Evolutionary conservation across 2,329 filamentous ascomycete genomes (phyloP).

Genomic region (Myriosclerotinia scirpicola): DNA sequence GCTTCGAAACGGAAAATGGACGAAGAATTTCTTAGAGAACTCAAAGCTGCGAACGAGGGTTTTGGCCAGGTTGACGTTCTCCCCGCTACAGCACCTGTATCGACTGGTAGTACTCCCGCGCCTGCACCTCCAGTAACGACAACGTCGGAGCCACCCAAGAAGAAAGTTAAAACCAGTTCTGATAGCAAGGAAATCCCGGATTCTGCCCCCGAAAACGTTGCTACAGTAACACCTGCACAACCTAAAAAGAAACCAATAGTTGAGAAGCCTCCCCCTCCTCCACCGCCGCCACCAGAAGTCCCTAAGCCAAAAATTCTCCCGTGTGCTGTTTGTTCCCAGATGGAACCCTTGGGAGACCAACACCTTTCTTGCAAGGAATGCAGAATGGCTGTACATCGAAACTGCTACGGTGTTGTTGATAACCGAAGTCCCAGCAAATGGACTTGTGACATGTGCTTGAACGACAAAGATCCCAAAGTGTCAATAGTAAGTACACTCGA

Average conservation of each 20-base stretch:
- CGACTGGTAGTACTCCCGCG: conserved; percentile 34
- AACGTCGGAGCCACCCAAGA: conserved; percentile 57
- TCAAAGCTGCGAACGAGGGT: conserved; percentile 64
- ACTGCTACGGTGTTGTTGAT: conserved; percentile 83
- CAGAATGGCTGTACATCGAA: conserved; percentile 84
- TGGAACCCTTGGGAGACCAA: conserved; percentile 70
- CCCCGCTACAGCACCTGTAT: conserved; percentile 25
- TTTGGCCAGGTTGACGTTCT: conserved; percentile 47
- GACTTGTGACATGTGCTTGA: conserved; percentile 93
- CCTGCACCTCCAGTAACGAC: conserved; percentile 34
- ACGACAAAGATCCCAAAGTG: conserved; percentile 87
- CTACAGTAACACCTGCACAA: conserved; percentile 35
- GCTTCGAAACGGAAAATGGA: conserved; percentile 88
- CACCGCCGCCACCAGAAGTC: conserved; percentile 69
- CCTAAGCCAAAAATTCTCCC: conserved; percentile 78
- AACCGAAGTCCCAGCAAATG: conserved; percentile 72
- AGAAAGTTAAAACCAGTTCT: conserved; percentile 59
- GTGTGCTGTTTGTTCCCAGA: conserved; percentile 78
- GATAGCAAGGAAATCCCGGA: conserved; percentile 52
- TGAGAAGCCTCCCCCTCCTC: conserved; percentile 59
- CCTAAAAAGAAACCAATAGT: conserved; percentile 49
- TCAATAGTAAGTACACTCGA: conserved; percentile 69
- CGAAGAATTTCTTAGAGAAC: conserved; percentile 81
- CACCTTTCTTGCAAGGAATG: conserved; percentile 83
- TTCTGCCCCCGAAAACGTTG: conserved; percentile 46